A percentile compares a stretch with the other conserved stretches of the same genome.
phyloP scores from a whole-genome alignment of 2,329 filamentous ascomycete genomes.

The Plenodomus biglobosus region DNA sequence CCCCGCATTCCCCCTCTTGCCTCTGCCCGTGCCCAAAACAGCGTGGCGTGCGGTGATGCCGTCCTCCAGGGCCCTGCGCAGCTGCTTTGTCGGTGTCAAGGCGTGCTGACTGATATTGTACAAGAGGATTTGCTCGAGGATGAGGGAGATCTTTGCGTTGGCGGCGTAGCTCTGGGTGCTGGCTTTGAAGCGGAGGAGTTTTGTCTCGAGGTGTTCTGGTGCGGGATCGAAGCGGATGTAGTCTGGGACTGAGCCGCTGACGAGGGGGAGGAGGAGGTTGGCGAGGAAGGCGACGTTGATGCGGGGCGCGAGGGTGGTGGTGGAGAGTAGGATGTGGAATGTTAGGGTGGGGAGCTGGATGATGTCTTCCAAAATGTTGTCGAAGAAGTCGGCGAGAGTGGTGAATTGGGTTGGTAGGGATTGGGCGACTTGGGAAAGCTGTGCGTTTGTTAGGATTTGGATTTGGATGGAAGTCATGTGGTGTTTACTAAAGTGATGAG shows the following conservation, averaged over 20 bases:
- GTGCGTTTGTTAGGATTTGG: constrained; percentile 17
- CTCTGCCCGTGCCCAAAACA: constrained; percentile 49
- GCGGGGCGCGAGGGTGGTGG: constrained; percentile 48
- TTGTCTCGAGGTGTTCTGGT: constrained; percentile 33
- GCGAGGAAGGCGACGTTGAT: constrained; percentile 53
- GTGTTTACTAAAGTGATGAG: constrained; percentile 59
- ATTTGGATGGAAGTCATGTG: background rate
- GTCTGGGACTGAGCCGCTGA: constrained; percentile 26
- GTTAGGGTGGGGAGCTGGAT: constrained; percentile 60
- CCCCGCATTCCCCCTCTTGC: constrained; percentile 43
- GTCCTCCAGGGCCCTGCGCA: constrained; percentile 52
- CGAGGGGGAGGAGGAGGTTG: constrained; percentile 35
- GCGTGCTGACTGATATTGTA: constrained; percentile 30
- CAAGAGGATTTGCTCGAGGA: constrained; percentile 39
- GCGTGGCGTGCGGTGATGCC: constrained; percentile 57
- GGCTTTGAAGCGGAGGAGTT: constrained; percentile 28
- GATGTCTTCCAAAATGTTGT: constrained; percentile 59
- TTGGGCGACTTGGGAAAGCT: constrained; percentile 45
- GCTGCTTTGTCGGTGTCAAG: constrained; percentile 18
- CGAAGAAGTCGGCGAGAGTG: constrained; percentile 59
- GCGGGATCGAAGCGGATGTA: constrained; percentile 27
- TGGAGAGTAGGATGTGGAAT: constrained; percentile 59
- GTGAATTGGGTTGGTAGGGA: constrained; percentile 51
- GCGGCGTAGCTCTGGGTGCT: constrained; percentile 30
- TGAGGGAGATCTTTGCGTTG: constrained; percentile 41